Base-by-base conservation (phyloP, 1,284 basidiomycete genomes). In the Apiotrichum porosum region DNA sequence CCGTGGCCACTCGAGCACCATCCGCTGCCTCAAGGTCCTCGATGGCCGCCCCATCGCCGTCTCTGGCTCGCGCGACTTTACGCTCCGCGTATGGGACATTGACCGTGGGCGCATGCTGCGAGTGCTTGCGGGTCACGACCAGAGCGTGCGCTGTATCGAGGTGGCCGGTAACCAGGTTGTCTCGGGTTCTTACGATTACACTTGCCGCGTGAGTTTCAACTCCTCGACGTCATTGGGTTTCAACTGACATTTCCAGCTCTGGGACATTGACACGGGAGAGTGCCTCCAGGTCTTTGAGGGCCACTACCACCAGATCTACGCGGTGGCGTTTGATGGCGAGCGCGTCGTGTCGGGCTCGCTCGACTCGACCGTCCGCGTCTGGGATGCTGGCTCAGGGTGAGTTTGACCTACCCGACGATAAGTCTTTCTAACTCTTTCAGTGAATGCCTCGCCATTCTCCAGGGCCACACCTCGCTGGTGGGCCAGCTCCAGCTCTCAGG, bases 381-480 rank as follows among this genome's bases (percentile, higher is more conserved):
- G 91, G 91, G 82, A 86, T 58, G 85, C 86, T 0, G 73, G 77
- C 4, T 83, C 83, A 32, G 91, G 89, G 38, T 40, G 15, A 13
- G 38, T 40, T 23, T 86, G 89, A 62, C 52, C 9, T 10, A 12
- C 78, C 65, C 26, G n/a, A 21, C 41, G 17, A 4, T 33, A 18
- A 13, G 34, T 31, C 45, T 19, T 44, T 48, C 21, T 39, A 13
- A n/a, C 28, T n/a, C 33, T 47, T 4, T 4, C 57, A 90, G 88
- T 18, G 78, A 85, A 56, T 91, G 89, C 63, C 69, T 88, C 6
- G 90, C 91, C 4, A 79, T 94, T 10, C 79, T 97, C 0, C 88
- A 92, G 69, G 93, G 89, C 2, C 94, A 97, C 69, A 93, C 91
- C 0, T 86, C 89, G 3, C 84, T 97, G 43, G 91, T 98, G 9